Percentiles rank a stretch among this genome's conserved stretches.
Evolutionary conservation across 2,329 filamentous ascomycete genomes (phyloP).

Genomic region (Pseudocercospora crystallina): DNA sequence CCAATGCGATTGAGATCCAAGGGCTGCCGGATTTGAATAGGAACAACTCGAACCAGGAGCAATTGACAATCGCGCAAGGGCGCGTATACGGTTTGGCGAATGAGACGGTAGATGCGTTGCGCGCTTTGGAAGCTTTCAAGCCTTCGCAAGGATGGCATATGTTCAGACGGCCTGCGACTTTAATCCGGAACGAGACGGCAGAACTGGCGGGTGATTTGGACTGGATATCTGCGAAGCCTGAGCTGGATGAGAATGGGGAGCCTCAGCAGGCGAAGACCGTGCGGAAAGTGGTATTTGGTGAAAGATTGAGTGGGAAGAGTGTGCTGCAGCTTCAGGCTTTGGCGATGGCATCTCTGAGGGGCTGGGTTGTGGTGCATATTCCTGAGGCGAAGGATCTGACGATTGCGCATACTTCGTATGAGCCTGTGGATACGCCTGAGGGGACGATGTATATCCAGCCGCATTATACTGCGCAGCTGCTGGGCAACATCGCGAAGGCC

Average conservation of each 20-base stretch:
- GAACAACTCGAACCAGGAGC: slow-evolving; percentile 10
- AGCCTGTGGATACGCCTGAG: slow-evolving; percentile 58
- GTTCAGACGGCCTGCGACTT: slow-evolving; percentile 76
- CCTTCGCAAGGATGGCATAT: slow-evolving; percentile 81
- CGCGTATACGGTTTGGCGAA: slow-evolving; percentile 69
- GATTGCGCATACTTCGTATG: slow-evolving; percentile 78
- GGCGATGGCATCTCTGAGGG: slow-evolving; percentile 74
- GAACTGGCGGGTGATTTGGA: slow-evolving; percentile 57
- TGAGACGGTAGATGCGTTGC: slow-evolving; percentile 72
- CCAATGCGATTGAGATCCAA: slow-evolving; percentile 78
- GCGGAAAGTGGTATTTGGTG: slow-evolving; percentile 70
- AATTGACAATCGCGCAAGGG: slow-evolving; percentile 57
- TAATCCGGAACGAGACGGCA: slow-evolving; percentile 77
- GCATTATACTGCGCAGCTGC: slow-evolving; percentile 70
- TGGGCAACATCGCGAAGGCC: slow-evolving; percentile 70
- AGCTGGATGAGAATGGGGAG: background rate
- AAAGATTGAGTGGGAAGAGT: slow-evolving; percentile 79
- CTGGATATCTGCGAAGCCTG: slow-evolving; percentile 25
- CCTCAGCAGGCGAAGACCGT: slow-evolving; percentile 50
- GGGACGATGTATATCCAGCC: slow-evolving; percentile 71
- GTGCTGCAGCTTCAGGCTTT: slow-evolving; percentile 80
- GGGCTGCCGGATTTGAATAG: slow-evolving; percentile 61
- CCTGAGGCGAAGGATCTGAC: slow-evolving; percentile 88
- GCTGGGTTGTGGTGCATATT: slow-evolving; percentile 85
- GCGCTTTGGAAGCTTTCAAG: slow-evolving; percentile 88